Evolutionary conservation across 2,329 filamentous ascomycete species (phyloP).

Genomic region (Metarhizium rileyi): DNA sequence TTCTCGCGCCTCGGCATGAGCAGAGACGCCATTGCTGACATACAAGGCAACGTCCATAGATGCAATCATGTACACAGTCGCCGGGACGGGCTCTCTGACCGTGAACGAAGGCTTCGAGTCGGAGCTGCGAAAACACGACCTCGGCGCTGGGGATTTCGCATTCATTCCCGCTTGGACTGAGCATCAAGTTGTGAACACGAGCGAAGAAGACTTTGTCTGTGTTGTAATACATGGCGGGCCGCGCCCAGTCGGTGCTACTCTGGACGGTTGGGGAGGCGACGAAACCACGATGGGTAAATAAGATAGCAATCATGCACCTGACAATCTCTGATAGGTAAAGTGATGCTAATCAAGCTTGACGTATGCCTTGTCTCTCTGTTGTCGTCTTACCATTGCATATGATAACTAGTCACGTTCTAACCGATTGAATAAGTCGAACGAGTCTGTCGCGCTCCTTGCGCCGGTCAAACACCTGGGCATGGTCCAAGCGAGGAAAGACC

Average conservation of each 20-base stretch:
- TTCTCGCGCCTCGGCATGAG: neutral
- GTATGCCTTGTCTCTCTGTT: neutral
- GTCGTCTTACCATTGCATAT: neutral
- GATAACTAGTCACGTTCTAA: neutral
- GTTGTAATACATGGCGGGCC: constrained; percentile 54
- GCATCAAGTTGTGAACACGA: constrained; percentile 60
- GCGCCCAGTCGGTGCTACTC: constrained; percentile 50
- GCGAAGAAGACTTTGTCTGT: constrained; percentile 51
- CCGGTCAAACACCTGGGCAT: constrained; percentile 52
- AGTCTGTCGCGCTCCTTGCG: constrained; percentile 17
- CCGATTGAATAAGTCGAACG: constrained; percentile 17
- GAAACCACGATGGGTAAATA: constrained; percentile 20
- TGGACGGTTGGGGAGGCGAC: constrained; percentile 51
- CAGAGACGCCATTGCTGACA: neutral
- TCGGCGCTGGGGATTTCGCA: constrained; percentile 58
- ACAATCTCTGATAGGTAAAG: neutral
- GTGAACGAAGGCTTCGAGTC: constrained; percentile 44
- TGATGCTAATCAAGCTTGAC: neutral
- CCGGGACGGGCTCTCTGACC: constrained; percentile 51
- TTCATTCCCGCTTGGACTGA: constrained; percentile 61
- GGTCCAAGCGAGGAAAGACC: constrained; percentile 52
- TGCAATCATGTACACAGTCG: constrained; percentile 56
- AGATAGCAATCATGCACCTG: neutral
- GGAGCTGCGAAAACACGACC: constrained; percentile 41
- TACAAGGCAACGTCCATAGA: constrained; percentile 32